phyloP scores from a whole-genome alignment of 2,329 filamentous ascomycete species.

The Scedosporium aurantiacum region DNA sequence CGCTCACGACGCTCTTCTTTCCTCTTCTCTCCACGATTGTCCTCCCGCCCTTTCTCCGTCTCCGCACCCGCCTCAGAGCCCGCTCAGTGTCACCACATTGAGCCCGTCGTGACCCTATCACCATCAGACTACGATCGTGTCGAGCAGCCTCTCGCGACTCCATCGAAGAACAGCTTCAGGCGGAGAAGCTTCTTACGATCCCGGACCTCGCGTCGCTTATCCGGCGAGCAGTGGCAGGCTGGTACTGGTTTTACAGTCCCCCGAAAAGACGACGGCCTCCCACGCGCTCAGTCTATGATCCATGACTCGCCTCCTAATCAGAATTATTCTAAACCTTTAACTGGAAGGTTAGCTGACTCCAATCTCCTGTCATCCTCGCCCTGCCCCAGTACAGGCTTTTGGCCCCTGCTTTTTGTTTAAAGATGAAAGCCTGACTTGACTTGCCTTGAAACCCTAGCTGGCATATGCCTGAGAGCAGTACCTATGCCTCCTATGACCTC shows the following conservation, averaged over 20 bases:
- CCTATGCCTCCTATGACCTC: not conserved
- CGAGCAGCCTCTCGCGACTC: slow-evolving; percentile 6
- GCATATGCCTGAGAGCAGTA: not conserved
- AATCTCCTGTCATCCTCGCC: not conserved
- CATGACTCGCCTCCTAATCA: slow-evolving; percentile 16
- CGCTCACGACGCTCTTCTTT: slow-evolving; percentile 10
- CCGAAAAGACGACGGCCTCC: not conserved
- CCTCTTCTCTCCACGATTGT: not conserved
- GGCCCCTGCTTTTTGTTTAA: not conserved
- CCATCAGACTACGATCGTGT: not conserved
- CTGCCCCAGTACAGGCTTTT: not conserved
- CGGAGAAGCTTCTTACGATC: slow-evolving; percentile 24
- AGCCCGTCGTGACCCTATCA: not conserved
- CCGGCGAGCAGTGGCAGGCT: not conserved
- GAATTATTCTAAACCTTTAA: slow-evolving; percentile 15
- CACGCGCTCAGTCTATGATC: slow-evolving; percentile 21
- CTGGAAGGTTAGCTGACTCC: slow-evolving; percentile 15
- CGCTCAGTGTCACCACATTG: not conserved
- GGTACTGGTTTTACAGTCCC: not conserved
- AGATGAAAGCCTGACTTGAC: not conserved
- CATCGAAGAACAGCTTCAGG: not conserved
- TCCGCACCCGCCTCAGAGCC: not conserved
- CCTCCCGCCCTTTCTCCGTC: not conserved
- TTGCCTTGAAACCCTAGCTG: not conserved
- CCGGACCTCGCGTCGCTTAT: slow-evolving; percentile 19